Base-by-base conservation (phyloP, 2,329 filamentous ascomycete genomes). In the Camillea tinctor region DNA sequence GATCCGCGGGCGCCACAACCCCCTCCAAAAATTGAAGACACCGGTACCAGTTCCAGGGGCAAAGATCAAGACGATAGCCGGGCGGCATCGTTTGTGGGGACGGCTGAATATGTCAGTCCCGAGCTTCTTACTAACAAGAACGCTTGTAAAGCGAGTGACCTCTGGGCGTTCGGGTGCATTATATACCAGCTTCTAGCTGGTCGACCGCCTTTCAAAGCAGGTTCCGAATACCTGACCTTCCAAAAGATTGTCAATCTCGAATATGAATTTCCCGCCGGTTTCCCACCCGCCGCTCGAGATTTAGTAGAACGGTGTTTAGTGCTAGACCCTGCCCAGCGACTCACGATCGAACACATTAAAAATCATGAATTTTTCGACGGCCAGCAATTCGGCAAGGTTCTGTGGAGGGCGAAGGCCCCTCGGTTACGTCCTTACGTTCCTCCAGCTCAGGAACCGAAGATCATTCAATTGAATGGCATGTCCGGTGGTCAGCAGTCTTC, bases 141-240 rank as follows among this genome's bases (percentile, higher is more conserved):
- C 70, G 95, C 94, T 20, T 97, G 94, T 80, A 99, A 98, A 78
- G 92, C 94, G 50, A 98, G 95, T 75, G 95, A 99, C 76, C 77
- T 99, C 54, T 99, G 95, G 95, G 95, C 95, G 2, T 99, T 96
- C 79, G 95, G 95, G 9, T 99, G 95, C 78, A 99, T 99, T 68
- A 88, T 99, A 64, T 99, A 96, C 74, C 95, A 99, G 75, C 84
- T 99, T 23, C 81, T 99, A 36, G 91, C 91, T n/a, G 95, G 95
- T n/a, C 84, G 95, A 61, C 95, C 95, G 5, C 95, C 95, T 0
- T 99, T 99, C 81, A 99, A 99, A 75, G 95, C 91, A 49, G 90
- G 84, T 15, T 97, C 96, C 67, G 95, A 99, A 73, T 99, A 98
- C 71, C 84, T 95, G 72, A 99, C 95, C 0, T 99, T 99, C 72